Evolutionary conservation across 208 protist genomes (phyloP).

Genomic region (Trypanosoma platydactyli): DNA sequence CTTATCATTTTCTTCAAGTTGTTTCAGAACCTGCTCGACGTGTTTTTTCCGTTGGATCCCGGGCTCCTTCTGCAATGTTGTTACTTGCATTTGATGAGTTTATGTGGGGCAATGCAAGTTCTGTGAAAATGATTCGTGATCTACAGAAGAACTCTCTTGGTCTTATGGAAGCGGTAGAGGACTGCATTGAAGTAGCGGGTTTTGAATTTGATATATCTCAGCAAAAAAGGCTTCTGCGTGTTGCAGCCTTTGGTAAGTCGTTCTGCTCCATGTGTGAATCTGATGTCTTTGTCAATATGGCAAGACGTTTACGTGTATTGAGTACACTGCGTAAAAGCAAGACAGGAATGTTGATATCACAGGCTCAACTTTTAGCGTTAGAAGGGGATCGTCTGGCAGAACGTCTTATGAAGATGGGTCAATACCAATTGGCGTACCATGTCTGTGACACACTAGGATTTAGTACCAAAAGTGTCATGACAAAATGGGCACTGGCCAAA

Average conservation of each 20-base stretch:
- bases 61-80: conserved; percentile 56
- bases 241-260: conserved; percentile 93
- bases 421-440: conserved; percentile 89
- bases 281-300: conserved; percentile 77
- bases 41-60: conserved; percentile 75
- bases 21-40: conserved; percentile 42
- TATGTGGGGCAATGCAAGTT: conserved; percentile 63
- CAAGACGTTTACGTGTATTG: conserved; percentile 80
- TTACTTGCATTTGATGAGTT: conserved; percentile 78
- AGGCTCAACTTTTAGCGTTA: conserved; percentile 70
- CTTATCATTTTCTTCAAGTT: conserved; percentile 74
- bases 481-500: conserved; percentile 94
- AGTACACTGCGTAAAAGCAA: conserved; percentile 75
- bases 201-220: conserved; percentile 75
- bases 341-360: conserved; percentile 88
- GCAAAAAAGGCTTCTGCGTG: conserved; percentile 88
- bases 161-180: conserved; percentile 78
- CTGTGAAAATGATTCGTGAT: conserved; percentile 69
- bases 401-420: conserved; percentile 67
- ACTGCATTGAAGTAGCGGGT: conserved; percentile 87
- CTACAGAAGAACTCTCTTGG: conserved; percentile 43
- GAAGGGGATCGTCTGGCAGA: conserved; percentile 69
- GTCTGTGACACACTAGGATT: conserved; percentile 70
- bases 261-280: conserved; percentile 88
- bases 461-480: conserved; percentile 73